phyloP scores from a whole-genome alignment of 2,329 filamentous ascomycete species.

The Clonostachys byssicola region DNA sequence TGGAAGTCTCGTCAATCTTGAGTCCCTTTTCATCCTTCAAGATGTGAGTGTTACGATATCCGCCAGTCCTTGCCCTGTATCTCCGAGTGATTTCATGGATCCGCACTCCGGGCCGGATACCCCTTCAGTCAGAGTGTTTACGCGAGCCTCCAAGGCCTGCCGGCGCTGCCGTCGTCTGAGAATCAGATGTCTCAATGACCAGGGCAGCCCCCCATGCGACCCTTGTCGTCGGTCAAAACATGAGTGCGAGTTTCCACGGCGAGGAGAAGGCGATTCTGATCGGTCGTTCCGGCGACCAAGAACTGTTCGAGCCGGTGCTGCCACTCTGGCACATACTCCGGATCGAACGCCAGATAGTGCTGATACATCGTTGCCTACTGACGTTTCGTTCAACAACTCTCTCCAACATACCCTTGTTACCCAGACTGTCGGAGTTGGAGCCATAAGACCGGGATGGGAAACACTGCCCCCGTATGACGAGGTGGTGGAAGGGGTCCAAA shows the following conservation, averaged over 20 bases:
- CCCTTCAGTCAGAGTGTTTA: neutral
- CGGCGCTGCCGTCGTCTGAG: neutral
- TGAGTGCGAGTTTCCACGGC: neutral
- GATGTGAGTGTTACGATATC: too few relatives aligned
- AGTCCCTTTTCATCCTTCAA: too few relatives aligned
- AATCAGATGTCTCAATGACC: neutral
- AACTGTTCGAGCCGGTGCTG: too few relatives aligned
- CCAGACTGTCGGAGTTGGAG: too few relatives aligned
- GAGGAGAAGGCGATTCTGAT: neutral
- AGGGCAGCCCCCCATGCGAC: neutral
- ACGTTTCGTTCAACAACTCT: too few relatives aligned
- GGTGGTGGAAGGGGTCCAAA: slow-evolving; percentile 17
- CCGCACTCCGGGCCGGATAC: neutral
- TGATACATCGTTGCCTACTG: too few relatives aligned
- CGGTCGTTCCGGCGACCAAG: neutral
- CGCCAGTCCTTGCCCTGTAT: too few relatives aligned
- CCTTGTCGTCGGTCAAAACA: neutral
- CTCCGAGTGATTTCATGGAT: too few relatives aligned
- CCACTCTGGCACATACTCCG: too few relatives aligned
- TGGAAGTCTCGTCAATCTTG: too few relatives aligned
- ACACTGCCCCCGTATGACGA: slow-evolving; percentile 14
- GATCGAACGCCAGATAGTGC: too few relatives aligned
- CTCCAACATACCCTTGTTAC: too few relatives aligned
- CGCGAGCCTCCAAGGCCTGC: neutral
- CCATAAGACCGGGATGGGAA: slow-evolving; percentile 22